A percentile compares a stretch with the other conserved stretches of the same genome.
Conservation (phyloP, 2,329 filamentous ascomycete genomes). For the Sporothrix brunneoviolacea region DNA sequence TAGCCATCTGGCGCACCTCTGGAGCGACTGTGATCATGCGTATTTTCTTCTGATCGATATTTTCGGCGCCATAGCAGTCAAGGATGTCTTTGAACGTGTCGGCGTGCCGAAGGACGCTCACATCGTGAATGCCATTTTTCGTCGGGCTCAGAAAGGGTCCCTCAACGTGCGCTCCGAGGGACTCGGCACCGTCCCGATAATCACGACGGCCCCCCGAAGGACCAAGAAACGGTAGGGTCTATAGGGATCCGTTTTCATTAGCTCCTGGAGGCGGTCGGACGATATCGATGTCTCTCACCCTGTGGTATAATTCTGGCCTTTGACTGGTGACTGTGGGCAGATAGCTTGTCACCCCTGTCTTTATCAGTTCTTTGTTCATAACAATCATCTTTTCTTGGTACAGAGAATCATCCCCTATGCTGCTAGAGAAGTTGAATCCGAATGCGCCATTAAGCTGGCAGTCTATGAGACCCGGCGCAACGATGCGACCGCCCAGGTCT, state of each 20-base stretch:
- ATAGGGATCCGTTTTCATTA: too few species aligned
- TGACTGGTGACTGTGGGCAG: slow-evolving; percentile 81
- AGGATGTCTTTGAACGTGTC: slow-evolving; percentile 59
- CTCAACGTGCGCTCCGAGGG: slow-evolving; percentile 83
- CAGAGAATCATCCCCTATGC: slow-evolving; percentile 48
- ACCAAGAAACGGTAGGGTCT: slow-evolving; percentile 61
- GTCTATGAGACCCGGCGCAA: slow-evolving; percentile 83
- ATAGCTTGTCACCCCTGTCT: slow-evolving; percentile 82
- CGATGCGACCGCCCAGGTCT: slow-evolving; percentile 74
- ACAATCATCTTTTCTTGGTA: slow-evolving; percentile 51
- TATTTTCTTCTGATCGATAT: slow-evolving; percentile 41
- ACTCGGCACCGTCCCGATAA: slow-evolving; percentile 66
- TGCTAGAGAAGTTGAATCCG: slow-evolving; percentile 83
- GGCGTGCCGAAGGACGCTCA: slow-evolving; percentile 61
- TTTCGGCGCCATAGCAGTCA: slow-evolving; percentile 64
- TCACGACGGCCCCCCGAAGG: slow-evolving; percentile 54
- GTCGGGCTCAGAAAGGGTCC: slow-evolving; percentile 78
- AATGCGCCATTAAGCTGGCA: slow-evolving; percentile 88
- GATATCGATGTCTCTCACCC: slow-evolving; percentile 37
- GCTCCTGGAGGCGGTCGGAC: too few species aligned
- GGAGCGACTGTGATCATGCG: slow-evolving; percentile 84
- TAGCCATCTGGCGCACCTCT: slow-evolving; percentile 64
- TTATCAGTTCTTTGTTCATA: slow-evolving; percentile 64
- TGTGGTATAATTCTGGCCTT: slow-evolving; percentile 71
- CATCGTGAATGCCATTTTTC: slow-evolving; percentile 82